Evolutionary conservation across 2,329 filamentous ascomycete species (phyloP), one percentile per base, ranked within the genome.

Genomic region (Beauveria brongniartii): DNA sequence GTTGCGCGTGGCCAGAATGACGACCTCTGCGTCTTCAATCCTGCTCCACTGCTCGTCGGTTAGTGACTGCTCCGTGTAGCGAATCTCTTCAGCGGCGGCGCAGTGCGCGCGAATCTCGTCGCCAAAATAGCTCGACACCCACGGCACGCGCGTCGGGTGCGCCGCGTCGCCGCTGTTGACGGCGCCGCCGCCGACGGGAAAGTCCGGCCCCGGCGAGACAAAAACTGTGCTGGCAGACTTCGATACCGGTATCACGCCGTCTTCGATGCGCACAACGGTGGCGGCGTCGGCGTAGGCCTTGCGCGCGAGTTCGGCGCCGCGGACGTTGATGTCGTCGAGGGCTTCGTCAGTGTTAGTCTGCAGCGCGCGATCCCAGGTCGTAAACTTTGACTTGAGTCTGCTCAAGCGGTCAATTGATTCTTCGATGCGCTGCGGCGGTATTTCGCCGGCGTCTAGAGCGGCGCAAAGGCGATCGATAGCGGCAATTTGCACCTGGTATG

Each of bases 1-100:
- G 28, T 69, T 69, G 44, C 67, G 64, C 14, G 67, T 68, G 3
- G 67, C 67, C 5, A 69, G 22, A 7, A 69, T 64, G 43, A 69
- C 66, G 3, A 67, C 62, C 1, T 68, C 64, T 5, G 67, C 66
- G 10, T 61, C 61, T 7, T 65, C 65, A 8, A 69, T 52, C 26
- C 63, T 53, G 18, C 47, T 20, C 67, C 67, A 69, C 46, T 68
- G 53, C 14, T 62, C 62, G 1, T 60, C 59, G 1, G 61, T 60
- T 1, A 69, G 50, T 1, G 55, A 59, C 20, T 62, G 52, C 14
- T 63, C 62, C 5, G 65, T 67, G 46, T 68, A 69, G 47, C 66
- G 63, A 18, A 69, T 64, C 41, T 67, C 66, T 2, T 63, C 61
- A 1, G 64, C 52, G 12, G 47, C 41, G 3, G 63, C 43, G 26